A percentile compares a stretch with the other conserved stretches of the same genome.
phyloP scores from a whole-genome alignment of 2,329 filamentous ascomycete genomes.

The Monosporascus sp. region DNA sequence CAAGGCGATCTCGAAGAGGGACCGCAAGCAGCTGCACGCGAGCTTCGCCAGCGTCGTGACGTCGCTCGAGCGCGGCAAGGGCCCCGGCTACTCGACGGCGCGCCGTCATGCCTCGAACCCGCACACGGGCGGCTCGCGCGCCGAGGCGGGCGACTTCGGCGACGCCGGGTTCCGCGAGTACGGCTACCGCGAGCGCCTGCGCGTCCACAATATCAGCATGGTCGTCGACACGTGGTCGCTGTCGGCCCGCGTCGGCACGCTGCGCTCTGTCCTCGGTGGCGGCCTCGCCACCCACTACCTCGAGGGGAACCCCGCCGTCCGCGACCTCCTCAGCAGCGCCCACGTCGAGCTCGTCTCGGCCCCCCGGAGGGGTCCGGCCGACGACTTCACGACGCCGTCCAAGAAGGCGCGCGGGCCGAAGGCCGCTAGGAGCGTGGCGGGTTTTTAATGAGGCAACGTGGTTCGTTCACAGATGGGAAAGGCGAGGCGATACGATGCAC shows the following conservation, averaged over 20 bases:
- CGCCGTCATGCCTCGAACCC: constrained; percentile 35
- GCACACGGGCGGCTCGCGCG: constrained; percentile 35
- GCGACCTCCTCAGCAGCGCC: constrained; percentile 29
- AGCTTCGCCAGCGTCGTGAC: constrained; percentile 48
- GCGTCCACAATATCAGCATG: constrained; percentile 39
- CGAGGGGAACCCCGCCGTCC: constrained; percentile 31
- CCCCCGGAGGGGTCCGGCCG: constrained; percentile 9
- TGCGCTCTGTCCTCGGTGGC: constrained; percentile 43
- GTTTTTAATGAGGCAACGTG: constrained; percentile 1
- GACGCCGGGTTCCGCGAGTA: constrained; percentile 41
- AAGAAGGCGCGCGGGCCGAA: constrained; percentile 15
- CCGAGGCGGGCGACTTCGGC: constrained; percentile 25
- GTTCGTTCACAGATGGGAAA: too few species aligned
- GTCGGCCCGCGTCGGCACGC: constrained; percentile 40
- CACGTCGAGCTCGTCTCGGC: constrained; percentile 24
- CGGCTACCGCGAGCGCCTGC: constrained; percentile 48
- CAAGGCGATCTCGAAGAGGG: constrained; percentile 45
- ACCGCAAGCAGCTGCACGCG: constrained; percentile 42
- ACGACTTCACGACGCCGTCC: constrained; percentile 8
- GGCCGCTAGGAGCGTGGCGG: constrained; percentile 3
- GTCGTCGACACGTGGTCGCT: constrained; percentile 48
- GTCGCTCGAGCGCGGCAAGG: constrained; percentile 48
- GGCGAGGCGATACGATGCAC: neutral
- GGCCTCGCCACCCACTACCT: constrained; percentile 37
- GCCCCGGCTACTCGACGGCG: constrained; percentile 50